phyloP scores from a whole-genome alignment of 768 basidiomycete species.

The Heimioporus sp. region DNA sequence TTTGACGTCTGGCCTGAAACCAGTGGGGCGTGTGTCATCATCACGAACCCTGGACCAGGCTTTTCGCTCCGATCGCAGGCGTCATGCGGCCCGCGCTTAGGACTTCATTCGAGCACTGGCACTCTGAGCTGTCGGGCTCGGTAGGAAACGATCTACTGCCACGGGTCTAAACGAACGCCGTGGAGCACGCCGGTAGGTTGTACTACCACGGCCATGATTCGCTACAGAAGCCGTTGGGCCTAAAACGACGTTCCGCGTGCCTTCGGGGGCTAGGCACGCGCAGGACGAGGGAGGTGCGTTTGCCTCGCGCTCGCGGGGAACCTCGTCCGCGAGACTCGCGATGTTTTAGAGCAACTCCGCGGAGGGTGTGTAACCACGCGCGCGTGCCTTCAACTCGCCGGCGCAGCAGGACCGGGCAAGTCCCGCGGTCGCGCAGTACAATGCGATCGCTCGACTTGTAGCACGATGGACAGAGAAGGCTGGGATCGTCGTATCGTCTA shows the following conservation, averaged over 20 bases:
- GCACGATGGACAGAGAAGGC: neutral
- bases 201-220: too few relatives aligned
- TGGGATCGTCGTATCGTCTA: neutral
- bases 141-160: too few relatives aligned
- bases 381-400: neutral
- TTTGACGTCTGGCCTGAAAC: too few relatives aligned
- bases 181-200: neutral
- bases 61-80: too few relatives aligned
- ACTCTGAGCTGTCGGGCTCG: too few relatives aligned
- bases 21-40: too few relatives aligned
- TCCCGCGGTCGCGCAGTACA: too few relatives aligned
- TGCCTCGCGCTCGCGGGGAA: neutral
- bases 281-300: neutral
- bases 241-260: neutral
- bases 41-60: too few relatives aligned
- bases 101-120: too few relatives aligned
- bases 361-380: neutral
- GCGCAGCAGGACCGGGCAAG: too few relatives aligned
- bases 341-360: neutral
- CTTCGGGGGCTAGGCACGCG: neutral
- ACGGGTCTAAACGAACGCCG: conserved; percentile 1
- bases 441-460: neutral
- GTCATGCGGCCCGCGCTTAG: too few relatives aligned
- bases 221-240: neutral
- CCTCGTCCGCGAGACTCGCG: neutral